Conservation (phyloP, 306 rosid species). For the Aeschynomene evenia region DNA sequence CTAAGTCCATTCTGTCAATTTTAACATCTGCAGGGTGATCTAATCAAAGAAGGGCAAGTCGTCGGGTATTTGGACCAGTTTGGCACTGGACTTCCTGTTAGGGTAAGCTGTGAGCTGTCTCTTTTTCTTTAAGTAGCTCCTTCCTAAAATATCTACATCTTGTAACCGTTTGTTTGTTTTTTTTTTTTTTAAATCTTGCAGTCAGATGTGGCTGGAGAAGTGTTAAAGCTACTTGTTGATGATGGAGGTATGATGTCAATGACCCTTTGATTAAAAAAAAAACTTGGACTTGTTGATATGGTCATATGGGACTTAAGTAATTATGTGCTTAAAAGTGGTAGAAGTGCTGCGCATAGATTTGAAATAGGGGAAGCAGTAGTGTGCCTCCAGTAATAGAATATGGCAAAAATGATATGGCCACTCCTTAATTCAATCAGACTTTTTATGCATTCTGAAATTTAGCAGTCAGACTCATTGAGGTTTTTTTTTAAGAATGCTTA, state of each 20-base stretch:
- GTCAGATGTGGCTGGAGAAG: constrained; percentile 91
- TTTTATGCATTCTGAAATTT: constrained; percentile 10
- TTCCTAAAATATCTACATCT: constrained; percentile 15
- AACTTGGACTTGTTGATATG: constrained; percentile 1
- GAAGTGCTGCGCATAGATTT: constrained; percentile 5
- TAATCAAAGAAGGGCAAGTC: constrained; percentile 87
- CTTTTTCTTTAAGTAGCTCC: constrained; percentile 16
- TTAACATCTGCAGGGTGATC: constrained; percentile 63
- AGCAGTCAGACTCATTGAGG: background rate
- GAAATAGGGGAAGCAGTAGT: constrained; percentile 10
- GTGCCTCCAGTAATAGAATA: constrained; percentile 16
- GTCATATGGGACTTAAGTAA: background rate
- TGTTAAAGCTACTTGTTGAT: constrained; percentile 73
- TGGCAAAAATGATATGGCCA: background rate
- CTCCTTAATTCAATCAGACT: background rate
- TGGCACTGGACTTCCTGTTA: constrained; percentile 81
- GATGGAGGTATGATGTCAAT: constrained; percentile 78
- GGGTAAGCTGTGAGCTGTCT: constrained; percentile 55
- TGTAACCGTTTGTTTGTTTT: constrained; percentile 38
- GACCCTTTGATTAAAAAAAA: constrained; percentile 5
- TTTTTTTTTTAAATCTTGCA: constrained; percentile 53
- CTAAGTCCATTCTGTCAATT: constrained; percentile 27
- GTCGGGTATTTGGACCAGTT: constrained; percentile 92
- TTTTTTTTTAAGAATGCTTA: background rate
- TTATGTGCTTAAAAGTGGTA: background rate